A percentile compares a stretch with the other conserved stretches of the same genome.
Conservation (phyloP, 108 stramenopile species). For the Cyclotella atomus region DNA sequence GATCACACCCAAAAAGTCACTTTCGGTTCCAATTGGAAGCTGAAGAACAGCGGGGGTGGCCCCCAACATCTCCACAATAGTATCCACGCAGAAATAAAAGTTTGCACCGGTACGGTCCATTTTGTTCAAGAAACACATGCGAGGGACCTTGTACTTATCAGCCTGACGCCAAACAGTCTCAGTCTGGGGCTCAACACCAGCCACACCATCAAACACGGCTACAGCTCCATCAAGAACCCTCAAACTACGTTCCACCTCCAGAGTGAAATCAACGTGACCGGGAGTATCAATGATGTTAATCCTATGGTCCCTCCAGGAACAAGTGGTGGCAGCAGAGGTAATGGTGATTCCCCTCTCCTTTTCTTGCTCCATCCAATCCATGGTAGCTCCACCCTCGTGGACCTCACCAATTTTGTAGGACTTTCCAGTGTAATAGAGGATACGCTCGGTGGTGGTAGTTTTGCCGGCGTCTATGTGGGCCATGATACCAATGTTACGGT, state of each 20-base stretch:
- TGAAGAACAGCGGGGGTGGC: slow-evolving; percentile 94
- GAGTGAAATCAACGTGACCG: slow-evolving; percentile 94
- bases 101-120: slow-evolving; percentile 99
- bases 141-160: slow-evolving; percentile 96
- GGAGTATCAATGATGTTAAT: slow-evolving; percentile 99
- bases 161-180: slow-evolving; percentile 99
- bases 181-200: slow-evolving; percentile 98
- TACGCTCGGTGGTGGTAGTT: slow-evolving; percentile 99
- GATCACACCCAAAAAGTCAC: slow-evolving; percentile 94
- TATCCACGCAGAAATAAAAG: slow-evolving; percentile 96
- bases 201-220: slow-evolving; percentile 99
- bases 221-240: slow-evolving; percentile 99
- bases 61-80: slow-evolving; percentile 91
- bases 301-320: slow-evolving; percentile 92
- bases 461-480: slow-evolving; percentile 99
- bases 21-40: slow-evolving; percentile 93
- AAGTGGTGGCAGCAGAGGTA: slow-evolving; percentile 97
- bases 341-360: slow-evolving; percentile 99
- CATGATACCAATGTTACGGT: slow-evolving; percentile 99
- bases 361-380: slow-evolving; percentile 99
- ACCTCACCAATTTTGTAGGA: slow-evolving; percentile 98
- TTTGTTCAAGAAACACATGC: slow-evolving; percentile 99
- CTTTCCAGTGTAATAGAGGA: slow-evolving; percentile 98
- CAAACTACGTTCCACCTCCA: slow-evolving; percentile 97
- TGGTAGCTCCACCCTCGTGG: slow-evolving; percentile 98